Evolutionary conservation across 2,329 filamentous ascomycete genomes (phyloP), one percentile per base, ranked within the genome.

Genomic region (Dothiorella sarmentorum): DNA sequence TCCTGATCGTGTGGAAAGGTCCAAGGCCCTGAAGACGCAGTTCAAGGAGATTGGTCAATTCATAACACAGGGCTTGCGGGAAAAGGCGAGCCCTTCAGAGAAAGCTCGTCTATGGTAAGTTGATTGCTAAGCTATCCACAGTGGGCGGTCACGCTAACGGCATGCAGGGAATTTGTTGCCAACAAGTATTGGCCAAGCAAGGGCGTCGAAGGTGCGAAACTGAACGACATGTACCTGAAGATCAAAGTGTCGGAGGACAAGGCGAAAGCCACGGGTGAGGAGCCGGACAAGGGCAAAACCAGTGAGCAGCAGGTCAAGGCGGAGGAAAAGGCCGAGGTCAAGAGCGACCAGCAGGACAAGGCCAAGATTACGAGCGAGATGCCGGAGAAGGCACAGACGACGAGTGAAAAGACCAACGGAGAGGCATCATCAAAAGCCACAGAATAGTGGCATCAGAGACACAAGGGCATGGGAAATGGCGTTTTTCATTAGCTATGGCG

Each of bases 11-110:
- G 85, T 86, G 63, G 80, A 83, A 55, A 80, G 86, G 43, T 81
- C 86, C 20, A 80, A 77, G 65, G 80, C 85, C 42, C 82, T 87
- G 64, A 85, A 85, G 64, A 75, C 76, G 26, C 82, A 86, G 66
- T 73, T 88, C 35, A 76, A 85, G 40, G 78, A 78, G 4, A 85
- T 88, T 69, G 85, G 85, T 56, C 80, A 82, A 58, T 86, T 85
- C 65, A 81, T 87, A 61, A 80, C 82, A 51, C 74, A 76, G 27
- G 71, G 78, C 56, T 69, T 69, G 43, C 68, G 71, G 31, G 76
- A 76, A 53, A 76, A 78, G 27, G 67, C 70, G 33, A 71, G 72
- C 61, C 68, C 81, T 38, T 78, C 51, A 11, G 43, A 60, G 29
- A 38, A 81, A 64, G 76, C 77, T 49, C 78, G 78, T 52, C 75